phyloP scores from a whole-genome alignment of 768 basidiomycete genomes.

The Boletellus emodensis region DNA sequence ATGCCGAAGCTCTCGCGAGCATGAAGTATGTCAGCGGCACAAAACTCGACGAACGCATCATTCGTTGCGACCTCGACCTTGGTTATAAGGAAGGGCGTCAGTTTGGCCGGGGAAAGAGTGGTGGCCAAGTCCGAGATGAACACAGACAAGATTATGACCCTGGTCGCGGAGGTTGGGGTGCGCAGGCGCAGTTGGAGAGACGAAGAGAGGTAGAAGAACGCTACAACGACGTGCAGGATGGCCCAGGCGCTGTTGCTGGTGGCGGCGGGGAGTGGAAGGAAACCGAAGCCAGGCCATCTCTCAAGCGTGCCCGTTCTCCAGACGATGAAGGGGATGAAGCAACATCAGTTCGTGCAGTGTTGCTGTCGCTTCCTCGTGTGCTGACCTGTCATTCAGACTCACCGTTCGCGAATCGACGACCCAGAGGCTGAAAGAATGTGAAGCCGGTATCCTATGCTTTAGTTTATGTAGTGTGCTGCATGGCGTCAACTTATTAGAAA shows the following conservation, averaged over 20 bases:
- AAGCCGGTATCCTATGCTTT: constrained; percentile 21
- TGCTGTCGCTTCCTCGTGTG: background rate
- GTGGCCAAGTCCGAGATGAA: constrained; percentile 95
- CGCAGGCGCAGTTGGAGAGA: constrained; percentile 77
- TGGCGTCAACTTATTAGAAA: constrained; percentile 14
- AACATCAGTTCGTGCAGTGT: constrained; percentile 46
- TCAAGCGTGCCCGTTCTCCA: constrained; percentile 73
- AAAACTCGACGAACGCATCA: constrained; percentile 97
- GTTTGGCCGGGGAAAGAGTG: constrained; percentile 95
- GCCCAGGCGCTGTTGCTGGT: constrained; percentile 74
- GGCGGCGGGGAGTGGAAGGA: constrained; percentile 89
- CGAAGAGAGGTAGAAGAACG: constrained; percentile 82
- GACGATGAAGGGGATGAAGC: constrained; percentile 66
- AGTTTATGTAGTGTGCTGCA: constrained; percentile 19
- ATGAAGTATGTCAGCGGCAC: constrained; percentile 96
- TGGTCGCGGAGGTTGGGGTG: constrained; percentile 93
- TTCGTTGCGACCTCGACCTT: constrained; percentile 94
- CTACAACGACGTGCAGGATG: constrained; percentile 77
- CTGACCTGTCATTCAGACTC: constrained; percentile 38
- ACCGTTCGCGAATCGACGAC: constrained; percentile 60
- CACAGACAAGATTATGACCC: constrained; percentile 96
- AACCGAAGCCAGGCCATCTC: constrained; percentile 41
- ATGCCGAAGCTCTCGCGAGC: constrained; percentile 86
- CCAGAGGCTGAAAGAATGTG: constrained; percentile 70
- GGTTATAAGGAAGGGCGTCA: constrained; percentile 97